phyloP scores from a whole-genome alignment of 2,329 filamentous ascomycete genomes.

The Microsporum audouinii region DNA sequence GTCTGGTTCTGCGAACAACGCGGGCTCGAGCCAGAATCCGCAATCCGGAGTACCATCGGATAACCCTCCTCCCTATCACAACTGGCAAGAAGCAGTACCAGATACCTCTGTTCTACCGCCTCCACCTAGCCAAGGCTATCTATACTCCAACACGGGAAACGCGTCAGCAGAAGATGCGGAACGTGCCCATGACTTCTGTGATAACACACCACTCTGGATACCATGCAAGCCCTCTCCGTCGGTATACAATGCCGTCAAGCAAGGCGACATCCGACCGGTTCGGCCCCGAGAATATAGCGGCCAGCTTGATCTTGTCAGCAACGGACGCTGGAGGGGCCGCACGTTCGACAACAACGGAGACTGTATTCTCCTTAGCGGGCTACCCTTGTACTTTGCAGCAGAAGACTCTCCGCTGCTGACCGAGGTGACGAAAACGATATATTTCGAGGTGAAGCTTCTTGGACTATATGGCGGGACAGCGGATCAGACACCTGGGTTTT shows the following conservation, averaged over 20 bases:
- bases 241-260: conserved; percentile 34
- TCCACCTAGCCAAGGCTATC: conserved; percentile 45
- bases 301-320: conserved; percentile 26
- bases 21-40: neutral
- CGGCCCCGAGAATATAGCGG: conserved; percentile 33
- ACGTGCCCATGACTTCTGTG: conserved; percentile 46
- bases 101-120: conserved; percentile 50
- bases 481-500: conserved; percentile 41
- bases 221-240: conserved; percentile 35
- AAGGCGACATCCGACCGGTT: conserved; percentile 37
- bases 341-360: conserved; percentile 38
- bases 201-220: conserved; percentile 40
- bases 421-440: conserved; percentile 41
- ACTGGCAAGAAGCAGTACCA: conserved; percentile 49
- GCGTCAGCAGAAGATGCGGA: conserved; percentile 44
- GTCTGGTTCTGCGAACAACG: neutral
- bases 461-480: conserved; percentile 28
- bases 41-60: neutral
- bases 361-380: conserved; percentile 41
- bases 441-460: conserved; percentile 47
- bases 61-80: conserved; percentile 47
- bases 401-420: conserved; percentile 41
- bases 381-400: conserved; percentile 46
- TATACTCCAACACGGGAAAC: conserved; percentile 46
- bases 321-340: conserved; percentile 35